These are phyloP conservation scores for Roridomyces roridus DNA, from an alignment of 768 basidiomycete genomes.

Conservation along the genomic window DNA sequence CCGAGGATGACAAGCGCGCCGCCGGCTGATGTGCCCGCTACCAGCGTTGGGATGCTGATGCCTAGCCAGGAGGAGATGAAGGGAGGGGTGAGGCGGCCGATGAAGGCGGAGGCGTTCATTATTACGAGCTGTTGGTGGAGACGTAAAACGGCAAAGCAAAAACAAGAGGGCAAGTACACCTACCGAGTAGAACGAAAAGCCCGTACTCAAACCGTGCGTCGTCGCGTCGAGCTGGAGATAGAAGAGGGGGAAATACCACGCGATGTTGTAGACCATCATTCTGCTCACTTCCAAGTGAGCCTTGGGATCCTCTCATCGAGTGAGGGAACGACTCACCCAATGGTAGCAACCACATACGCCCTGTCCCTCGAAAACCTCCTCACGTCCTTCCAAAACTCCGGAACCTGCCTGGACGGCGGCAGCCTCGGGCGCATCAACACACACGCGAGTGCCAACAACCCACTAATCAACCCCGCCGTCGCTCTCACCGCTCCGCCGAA, in stretches of 20 bases:
- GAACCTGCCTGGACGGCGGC: background rate
- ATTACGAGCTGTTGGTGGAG: slow-evolving; percentile 38
- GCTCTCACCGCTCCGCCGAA: slow-evolving; percentile 45
- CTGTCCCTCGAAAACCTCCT: slow-evolving; percentile 33
- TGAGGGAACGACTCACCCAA: slow-evolving; percentile 35
- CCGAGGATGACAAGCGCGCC: too few species aligned
- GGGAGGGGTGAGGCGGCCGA: slow-evolving; percentile 43
- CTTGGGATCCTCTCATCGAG: too few species aligned
- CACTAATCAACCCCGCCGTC: slow-evolving; percentile 43
- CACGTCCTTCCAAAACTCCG: slow-evolving; percentile 32
- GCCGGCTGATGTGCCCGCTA: background rate
- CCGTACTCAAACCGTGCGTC: slow-evolving; percentile 46
- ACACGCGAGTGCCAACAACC: slow-evolving; percentile 33
- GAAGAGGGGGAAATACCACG: slow-evolving; percentile 52
- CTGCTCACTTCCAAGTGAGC: too few species aligned
- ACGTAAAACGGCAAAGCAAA: too few species aligned
- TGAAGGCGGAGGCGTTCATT: slow-evolving; percentile 37
- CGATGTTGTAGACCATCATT: slow-evolving; percentile 42
- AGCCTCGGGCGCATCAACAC: background rate
- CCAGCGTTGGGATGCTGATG: background rate
- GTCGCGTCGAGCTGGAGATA: slow-evolving; percentile 61
- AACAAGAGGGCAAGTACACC: slow-evolving; percentile 23
- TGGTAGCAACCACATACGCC: slow-evolving; percentile 48
- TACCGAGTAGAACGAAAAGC: slow-evolving; percentile 62
- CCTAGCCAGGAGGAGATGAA: slow-evolving; percentile 35